Conservation (phyloP, 352 stramenopile species). For the Globisporangium polare region DNA sequence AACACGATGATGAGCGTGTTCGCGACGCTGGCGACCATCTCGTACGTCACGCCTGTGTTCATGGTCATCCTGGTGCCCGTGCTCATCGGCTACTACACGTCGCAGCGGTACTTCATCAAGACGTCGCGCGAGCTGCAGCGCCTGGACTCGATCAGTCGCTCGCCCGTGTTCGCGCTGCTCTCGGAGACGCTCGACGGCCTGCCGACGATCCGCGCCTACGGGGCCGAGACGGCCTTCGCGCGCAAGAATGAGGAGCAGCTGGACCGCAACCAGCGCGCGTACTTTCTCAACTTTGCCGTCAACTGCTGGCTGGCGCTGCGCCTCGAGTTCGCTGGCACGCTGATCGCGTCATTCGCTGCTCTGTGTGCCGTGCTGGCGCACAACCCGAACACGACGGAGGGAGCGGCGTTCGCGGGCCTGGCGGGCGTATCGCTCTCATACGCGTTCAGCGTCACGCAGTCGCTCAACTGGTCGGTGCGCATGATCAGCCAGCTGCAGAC, state of each 20-base stretch:
- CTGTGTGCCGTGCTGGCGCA: conserved; percentile 54
- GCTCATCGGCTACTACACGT: conserved; percentile 59
- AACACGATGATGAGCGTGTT: conserved; percentile 72
- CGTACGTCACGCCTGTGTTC: conserved; percentile 61
- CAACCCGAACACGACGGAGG: conserved; percentile 29
- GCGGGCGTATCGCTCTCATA: conserved; percentile 74
- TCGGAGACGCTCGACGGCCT: conserved; percentile 94
- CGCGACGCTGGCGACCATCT: conserved; percentile 61
- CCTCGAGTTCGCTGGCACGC: conserved; percentile 63
- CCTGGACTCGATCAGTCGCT: conserved; percentile 91
- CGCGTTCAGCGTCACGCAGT: conserved; percentile 79
- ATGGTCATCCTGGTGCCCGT: conserved; percentile 76
- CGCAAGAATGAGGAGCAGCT: conserved; percentile 50
- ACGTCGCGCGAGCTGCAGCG: conserved; percentile 92
- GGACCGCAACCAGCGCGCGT: conserved; percentile 65
- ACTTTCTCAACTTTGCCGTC: conserved; percentile 70
- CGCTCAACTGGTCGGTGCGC: conserved; percentile 67
- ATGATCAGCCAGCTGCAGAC: conserved; percentile 77
- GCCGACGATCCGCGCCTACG: conserved; percentile 90
- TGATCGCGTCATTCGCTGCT: conserved; percentile 55
- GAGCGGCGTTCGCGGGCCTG: conserved; percentile 47
- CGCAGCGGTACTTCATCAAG: conserved; percentile 92
- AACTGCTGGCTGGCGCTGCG: conserved; percentile 78
- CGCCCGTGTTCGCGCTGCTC: conserved; percentile 95
- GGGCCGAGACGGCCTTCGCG: conserved; percentile 45